These are phyloP conservation scores for Calophaca sinica DNA, from an alignment of 306 rosid genomes.

Conservation along the genomic window DNA sequence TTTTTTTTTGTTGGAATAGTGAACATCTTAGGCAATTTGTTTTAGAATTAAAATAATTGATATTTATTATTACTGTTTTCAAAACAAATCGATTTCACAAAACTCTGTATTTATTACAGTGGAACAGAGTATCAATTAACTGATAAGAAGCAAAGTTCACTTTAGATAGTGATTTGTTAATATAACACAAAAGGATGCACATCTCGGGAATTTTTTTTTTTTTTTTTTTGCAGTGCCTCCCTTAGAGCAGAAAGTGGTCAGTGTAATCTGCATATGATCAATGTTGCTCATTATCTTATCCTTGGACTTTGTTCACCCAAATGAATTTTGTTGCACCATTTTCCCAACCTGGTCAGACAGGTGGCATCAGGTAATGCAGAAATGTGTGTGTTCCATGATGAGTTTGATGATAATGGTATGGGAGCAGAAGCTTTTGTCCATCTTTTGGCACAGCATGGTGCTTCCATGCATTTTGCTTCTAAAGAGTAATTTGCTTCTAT, in stretches of 20 bases:
- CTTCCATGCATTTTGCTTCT: conserved; percentile 69
- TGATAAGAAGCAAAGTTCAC: too few relatives aligned
- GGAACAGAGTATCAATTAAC: too few relatives aligned
- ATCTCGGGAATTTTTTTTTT: conserved; percentile 54
- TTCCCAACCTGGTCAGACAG: conserved; percentile 53
- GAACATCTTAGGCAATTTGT: neutral
- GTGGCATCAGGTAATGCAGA: conserved; percentile 69
- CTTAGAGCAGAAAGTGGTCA: conserved; percentile 55
- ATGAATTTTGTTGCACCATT: conserved; percentile 55
- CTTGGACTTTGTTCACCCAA: conserved; percentile 43
- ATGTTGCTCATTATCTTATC: conserved; percentile 38
- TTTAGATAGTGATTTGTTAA: too few relatives aligned
- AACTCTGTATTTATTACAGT: too few relatives aligned
- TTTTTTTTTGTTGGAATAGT: neutral
- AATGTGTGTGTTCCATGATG: conserved; percentile 60
- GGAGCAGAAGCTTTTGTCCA: conserved; percentile 75
- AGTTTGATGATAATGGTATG: conserved; percentile 53
- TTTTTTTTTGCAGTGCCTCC: conserved; percentile 51
- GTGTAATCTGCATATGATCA: conserved; percentile 39
- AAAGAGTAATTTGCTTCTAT: conserved; percentile 65
- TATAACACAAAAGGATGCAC: conserved; percentile 51
- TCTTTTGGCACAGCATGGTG: conserved; percentile 70
- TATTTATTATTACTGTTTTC: too few relatives aligned
- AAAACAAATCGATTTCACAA: too few relatives aligned
- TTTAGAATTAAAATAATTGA: too few relatives aligned